Percentiles rank a stretch among this genome's conserved stretches.
These are phyloP conservation scores for Auriscalpium orientale DNA, from an alignment of 768 basidiomycete species.

Conservation along the genomic window DNA sequence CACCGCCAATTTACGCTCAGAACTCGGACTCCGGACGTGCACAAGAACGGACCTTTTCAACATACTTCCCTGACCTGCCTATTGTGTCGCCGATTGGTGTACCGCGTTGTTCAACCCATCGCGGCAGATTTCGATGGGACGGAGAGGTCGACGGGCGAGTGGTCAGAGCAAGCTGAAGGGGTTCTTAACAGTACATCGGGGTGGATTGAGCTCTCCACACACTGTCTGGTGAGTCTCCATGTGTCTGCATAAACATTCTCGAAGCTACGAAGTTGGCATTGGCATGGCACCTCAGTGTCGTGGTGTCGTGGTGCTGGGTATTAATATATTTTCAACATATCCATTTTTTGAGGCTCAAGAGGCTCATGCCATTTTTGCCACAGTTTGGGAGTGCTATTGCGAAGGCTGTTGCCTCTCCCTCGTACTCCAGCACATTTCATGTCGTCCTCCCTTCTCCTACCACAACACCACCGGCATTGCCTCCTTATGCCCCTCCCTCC, in stretches of 20 bases:
- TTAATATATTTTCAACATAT: neutral
- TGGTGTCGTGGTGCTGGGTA: neutral
- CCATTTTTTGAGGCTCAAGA: constrained; percentile 3
- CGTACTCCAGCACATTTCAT: constrained; percentile 28
- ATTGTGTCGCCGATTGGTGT: constrained; percentile 53
- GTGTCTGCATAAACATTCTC: neutral
- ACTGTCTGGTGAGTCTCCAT: constrained; percentile 53
- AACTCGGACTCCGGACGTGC: constrained; percentile 30
- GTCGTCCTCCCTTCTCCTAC: constrained; percentile 19
- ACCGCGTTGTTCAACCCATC: constrained; percentile 61
- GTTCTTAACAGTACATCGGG: constrained; percentile 58
- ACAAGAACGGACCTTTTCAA: constrained; percentile 13
- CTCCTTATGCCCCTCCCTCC: constrained; percentile 4
- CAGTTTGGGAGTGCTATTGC: constrained; percentile 19
- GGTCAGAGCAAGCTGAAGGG: constrained; percentile 56
- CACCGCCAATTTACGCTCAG: constrained; percentile 69
- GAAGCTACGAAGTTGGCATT: neutral
- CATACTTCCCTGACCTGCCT: constrained; percentile 64
- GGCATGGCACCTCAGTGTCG: neutral
- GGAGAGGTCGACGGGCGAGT: constrained; percentile 57
- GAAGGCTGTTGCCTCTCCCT: constrained; percentile 21
- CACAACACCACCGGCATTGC: constrained; percentile 1
- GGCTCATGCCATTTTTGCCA: neutral
- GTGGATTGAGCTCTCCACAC: constrained; percentile 65
- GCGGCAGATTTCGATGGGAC: constrained; percentile 41